A percentile compares a stretch with the other conserved stretches of the same genome.
Conservation (phyloP, 192 early-diverging fungal species). For the Backusella westeae region DNA sequence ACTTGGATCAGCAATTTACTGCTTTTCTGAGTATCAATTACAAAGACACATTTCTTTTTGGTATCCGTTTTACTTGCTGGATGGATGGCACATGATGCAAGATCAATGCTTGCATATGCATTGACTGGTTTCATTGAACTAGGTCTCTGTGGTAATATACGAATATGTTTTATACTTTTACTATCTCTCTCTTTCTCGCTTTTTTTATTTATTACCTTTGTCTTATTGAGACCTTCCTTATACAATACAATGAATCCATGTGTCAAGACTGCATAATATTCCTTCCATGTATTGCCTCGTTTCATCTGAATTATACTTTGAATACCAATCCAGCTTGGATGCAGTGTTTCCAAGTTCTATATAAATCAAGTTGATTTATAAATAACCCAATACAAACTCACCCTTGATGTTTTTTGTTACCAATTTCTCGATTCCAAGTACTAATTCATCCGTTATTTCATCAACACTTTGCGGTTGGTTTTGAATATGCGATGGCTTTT, state of each 20-base stretch:
- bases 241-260: slow-evolving; percentile 28
- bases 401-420: slow-evolving; percentile 4
- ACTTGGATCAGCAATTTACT: slow-evolving; percentile 28
- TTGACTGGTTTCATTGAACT: slow-evolving; percentile 21
- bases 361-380: not conserved
- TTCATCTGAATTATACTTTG: slow-evolving; percentile 47
- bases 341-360: slow-evolving; percentile 41
- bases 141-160: not conserved
- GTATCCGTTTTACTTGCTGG: slow-evolving; percentile 36
- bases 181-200: not conserved
- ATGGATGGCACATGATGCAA: slow-evolving; percentile 29
- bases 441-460: not conserved
- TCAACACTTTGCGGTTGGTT: not conserved
- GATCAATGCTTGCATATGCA: slow-evolving; percentile 28
- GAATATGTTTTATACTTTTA: not conserved
- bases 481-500: slow-evolving; percentile 26
- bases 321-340: slow-evolving; percentile 33
- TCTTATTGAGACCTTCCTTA: slow-evolving; percentile 25
- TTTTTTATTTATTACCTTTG: slow-evolving; percentile 21
- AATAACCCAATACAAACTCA: not conserved
- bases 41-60: slow-evolving; percentile 29
- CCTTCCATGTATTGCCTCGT: slow-evolving; percentile 33
- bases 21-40: slow-evolving; percentile 23
- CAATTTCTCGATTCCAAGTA: not conserved
- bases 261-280: slow-evolving; percentile 47